Conservation (phyloP, 208 protist genomes). For the Vickermania ingenoplastis region DNA sequence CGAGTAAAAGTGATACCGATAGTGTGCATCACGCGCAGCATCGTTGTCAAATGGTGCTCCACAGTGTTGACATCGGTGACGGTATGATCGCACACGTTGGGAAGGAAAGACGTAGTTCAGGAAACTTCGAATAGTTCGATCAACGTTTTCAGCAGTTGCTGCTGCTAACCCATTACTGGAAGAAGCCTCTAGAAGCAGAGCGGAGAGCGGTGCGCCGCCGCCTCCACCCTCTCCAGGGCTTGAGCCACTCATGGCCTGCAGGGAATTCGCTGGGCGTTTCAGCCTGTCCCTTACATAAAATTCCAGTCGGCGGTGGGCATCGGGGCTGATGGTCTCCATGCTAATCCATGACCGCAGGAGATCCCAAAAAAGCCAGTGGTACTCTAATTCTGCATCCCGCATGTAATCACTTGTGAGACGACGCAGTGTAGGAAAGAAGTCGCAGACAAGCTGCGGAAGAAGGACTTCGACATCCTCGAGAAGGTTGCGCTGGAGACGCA, state of each 20-base stretch:
- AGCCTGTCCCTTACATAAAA: constrained; percentile 49
- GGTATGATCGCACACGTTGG: constrained; percentile 9
- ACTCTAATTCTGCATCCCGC: constrained; percentile 45
- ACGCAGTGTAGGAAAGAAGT: constrained; percentile 37
- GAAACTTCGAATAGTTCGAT: constrained; percentile 43
- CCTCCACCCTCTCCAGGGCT: no score
- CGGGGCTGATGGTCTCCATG: constrained; percentile 19
- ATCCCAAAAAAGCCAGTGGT: constrained; percentile 34
- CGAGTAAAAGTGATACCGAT: constrained; percentile 68
- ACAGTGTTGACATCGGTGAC: constrained; percentile 51
- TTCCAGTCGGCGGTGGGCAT: constrained; percentile 46
- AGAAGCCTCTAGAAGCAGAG: no score
- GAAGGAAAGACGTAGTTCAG: constrained; percentile 51
- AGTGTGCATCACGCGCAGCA: constrained; percentile 54
- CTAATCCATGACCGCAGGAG: constrained; percentile 53
- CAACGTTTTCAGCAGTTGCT: constrained; percentile 21
- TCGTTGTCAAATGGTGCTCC: constrained; percentile 35
- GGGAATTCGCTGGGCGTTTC: no score
- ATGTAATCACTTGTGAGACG: constrained; percentile 8
- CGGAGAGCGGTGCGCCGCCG: no score
- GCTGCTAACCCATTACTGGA: no score
- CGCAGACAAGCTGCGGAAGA: constrained; percentile 46
- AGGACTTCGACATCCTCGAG: constrained; percentile 21
- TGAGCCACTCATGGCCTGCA: no score
- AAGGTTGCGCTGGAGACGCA: constrained; percentile 9